Evolutionary conservation across 495 filamentous ascomycete species (phyloP), one percentile per base, ranked within the genome.

Genomic region (Pyrenula massariospora): DNA sequence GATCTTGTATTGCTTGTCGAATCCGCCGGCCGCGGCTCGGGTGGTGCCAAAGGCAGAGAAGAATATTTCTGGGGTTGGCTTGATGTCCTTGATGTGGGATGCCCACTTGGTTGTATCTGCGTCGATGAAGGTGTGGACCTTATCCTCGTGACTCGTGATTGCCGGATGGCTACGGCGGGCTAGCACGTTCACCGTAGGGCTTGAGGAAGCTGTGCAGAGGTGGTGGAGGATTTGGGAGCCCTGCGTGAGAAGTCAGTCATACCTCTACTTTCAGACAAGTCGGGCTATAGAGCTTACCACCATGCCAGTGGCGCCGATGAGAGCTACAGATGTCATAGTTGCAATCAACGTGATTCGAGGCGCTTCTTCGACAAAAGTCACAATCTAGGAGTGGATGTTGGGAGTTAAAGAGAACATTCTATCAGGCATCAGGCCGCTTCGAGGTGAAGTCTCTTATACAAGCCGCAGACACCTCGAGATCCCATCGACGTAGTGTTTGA

Each of bases 1-100:
- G 42, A 91, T 81, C 61, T 86, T 86, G 63, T 85, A 82, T 66
- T 90, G 87, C 60, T 84, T 83, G 31, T 80, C 80, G 58, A 89
- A 76, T 48, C 84, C 79, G 24, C 87, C 87, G 0, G 85, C 86
- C 25, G 76, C 74, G 0, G 60, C 77, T 20, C 79, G 75, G 3
- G 87, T 89, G 1, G 86, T 89, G 51, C 75, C 87, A 21, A 91
- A 73, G 15, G 82, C 72, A 0, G 85, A 86, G 57, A 86, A 74
- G 63, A 86, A 80, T 50, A 81, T 74, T 1, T 73, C 66, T 0
- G 85, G 86, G 0, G 75, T 54, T 0, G 85, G 85, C 0, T 68
- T 56, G 25, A 85, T 70, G 2, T 73, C 66, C 11, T 71, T 64
- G 57, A 90, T 74, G 50, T 66, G 67, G 19, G 66, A 59, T 11